Evolutionary conservation across 495 filamentous ascomycete genomes (phyloP), one percentile per base, ranked within the genome.

Genomic region (Penicillium bovifimosum): DNA sequence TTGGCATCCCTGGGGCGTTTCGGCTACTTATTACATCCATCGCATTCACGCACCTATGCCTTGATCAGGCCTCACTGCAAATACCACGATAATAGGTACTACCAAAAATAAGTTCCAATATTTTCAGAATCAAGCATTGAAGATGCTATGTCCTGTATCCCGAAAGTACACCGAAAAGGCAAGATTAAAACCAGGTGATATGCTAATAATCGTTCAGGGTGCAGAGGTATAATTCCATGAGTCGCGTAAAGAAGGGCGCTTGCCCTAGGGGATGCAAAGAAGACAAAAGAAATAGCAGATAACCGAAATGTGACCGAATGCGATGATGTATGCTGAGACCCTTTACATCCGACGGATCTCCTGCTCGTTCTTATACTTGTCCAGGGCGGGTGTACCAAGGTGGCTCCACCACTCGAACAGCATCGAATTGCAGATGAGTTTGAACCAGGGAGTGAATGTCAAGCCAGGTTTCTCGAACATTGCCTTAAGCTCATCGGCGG

Each of bases 341-440:
- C 4, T 35, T 73, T 55, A 85, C 93, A 98, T 96, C 52, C 93
- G 83, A 41, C 88, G 81, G 55, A 98, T 97, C 61, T 87, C 75
- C 65, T 79, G 86, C 75, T 97, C 91, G 56, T 85, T 84, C 70
- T 76, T 80, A 74, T 93, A 96, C 73, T 86, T 86, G 47, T 95
- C 90, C 56, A 97, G 73, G 3, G 77, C 72, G 6, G 85, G 79
- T 24, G 79, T 76, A 54, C 91, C 86, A 29, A 97, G 81, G 68
- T 91, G 85, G 61, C 84, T 80, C 93, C 93, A 99, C 93, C 93
- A 99, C 68, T 97, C 91, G 62, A 95, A 97, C 39, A 99, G 81
- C 90, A 97, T 88, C 45, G 88, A 90, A 59, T 96, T 71, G 78
- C 95, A 99, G 64, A 99, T 97, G 57, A 99, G 83, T 80, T 96